phyloP scores from a whole-genome alignment of 106 monocot genomes.

The Apostasia ramifera region DNA sequence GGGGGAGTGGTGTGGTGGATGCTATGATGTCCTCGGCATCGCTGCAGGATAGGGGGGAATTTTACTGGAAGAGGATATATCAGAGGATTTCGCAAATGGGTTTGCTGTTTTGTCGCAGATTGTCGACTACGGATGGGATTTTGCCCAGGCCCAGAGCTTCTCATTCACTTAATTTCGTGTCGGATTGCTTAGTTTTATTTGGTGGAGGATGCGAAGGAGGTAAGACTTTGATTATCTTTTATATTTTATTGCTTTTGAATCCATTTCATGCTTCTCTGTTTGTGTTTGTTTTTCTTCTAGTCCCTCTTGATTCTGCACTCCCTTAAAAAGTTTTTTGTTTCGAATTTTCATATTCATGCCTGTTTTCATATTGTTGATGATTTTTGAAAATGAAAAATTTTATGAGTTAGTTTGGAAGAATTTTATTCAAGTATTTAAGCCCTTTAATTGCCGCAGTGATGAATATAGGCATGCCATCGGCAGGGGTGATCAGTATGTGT shows the following conservation, averaged over 20 bases:
- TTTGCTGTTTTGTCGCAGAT: conserved; percentile 39
- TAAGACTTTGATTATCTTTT: conserved; percentile 11
- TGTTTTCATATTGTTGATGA: too few relatives aligned
- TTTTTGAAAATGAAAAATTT: too few relatives aligned
- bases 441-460: too few relatives aligned
- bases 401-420: too few relatives aligned
- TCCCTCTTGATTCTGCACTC: too few relatives aligned
- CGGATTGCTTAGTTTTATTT: conserved; percentile 69
- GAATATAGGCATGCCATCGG: too few relatives aligned
- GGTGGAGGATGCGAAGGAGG: conserved; percentile 94
- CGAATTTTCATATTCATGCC: too few relatives aligned
- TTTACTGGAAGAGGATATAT: conserved; percentile 59
- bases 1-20: conserved; percentile 39
- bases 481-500: too few relatives aligned
- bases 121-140: conserved; percentile 31
- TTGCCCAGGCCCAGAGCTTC: conserved; percentile 74
- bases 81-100: conserved; percentile 35
- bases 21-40: conserved; percentile 24
- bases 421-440: too few relatives aligned
- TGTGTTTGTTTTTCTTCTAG: neutral
- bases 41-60: conserved; percentile 13
- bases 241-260: neutral
- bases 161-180: conserved; percentile 74
- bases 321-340: too few relatives aligned
- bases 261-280: neutral